Percentiles rank a stretch among this genome's conserved stretches.
These are phyloP conservation scores for Beverwykella pulmonaria DNA, from an alignment of 495 filamentous ascomycete genomes.

Conservation along the genomic window DNA sequence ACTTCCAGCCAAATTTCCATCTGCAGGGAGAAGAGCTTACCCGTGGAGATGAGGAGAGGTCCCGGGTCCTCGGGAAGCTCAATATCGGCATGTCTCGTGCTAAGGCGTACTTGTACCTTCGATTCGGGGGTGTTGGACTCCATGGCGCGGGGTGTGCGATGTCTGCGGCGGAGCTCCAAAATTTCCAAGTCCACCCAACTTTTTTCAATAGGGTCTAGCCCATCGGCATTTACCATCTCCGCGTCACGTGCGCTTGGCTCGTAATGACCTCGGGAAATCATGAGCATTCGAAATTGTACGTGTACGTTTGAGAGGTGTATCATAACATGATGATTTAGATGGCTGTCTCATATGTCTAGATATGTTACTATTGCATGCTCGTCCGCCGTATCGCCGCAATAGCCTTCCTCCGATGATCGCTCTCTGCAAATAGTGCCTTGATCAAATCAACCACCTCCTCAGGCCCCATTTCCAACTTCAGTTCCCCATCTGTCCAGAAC, in stretches of 20 bases:
- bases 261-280: too few relatives aligned
- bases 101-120: slow-evolving; percentile 63
- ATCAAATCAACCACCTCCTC: slow-evolving; percentile 90
- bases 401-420: slow-evolving; percentile 71
- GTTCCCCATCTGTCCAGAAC: slow-evolving; percentile 82
- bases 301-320: too few relatives aligned
- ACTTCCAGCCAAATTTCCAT: neutral
- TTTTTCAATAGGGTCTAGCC: slow-evolving; percentile 6
- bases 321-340: too few relatives aligned
- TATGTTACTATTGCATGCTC: neutral
- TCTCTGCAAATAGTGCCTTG: slow-evolving; percentile 86
- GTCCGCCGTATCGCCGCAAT: slow-evolving; percentile 71
- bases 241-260: slow-evolving; percentile 12
- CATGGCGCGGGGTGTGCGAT: slow-evolving; percentile 6
- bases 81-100: slow-evolving; percentile 61
- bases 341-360: too few relatives aligned
- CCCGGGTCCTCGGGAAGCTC: slow-evolving; percentile 63
- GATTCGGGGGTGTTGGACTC: slow-evolving; percentile 4
- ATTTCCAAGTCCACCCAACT: slow-evolving; percentile 12
- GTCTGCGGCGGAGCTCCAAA: slow-evolving; percentile 6
- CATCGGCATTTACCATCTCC: slow-evolving; percentile 16
- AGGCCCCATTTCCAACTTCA: slow-evolving; percentile 77
- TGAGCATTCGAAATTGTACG: too few relatives aligned
- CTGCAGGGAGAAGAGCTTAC: slow-evolving; percentile 44
- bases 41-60: slow-evolving; percentile 65